Percentiles rank a stretch among this genome's conserved stretches.
Evolutionary conservation across 148 eudicot genomes (phyloP).

Genomic region (Limonium bicolor): DNA sequence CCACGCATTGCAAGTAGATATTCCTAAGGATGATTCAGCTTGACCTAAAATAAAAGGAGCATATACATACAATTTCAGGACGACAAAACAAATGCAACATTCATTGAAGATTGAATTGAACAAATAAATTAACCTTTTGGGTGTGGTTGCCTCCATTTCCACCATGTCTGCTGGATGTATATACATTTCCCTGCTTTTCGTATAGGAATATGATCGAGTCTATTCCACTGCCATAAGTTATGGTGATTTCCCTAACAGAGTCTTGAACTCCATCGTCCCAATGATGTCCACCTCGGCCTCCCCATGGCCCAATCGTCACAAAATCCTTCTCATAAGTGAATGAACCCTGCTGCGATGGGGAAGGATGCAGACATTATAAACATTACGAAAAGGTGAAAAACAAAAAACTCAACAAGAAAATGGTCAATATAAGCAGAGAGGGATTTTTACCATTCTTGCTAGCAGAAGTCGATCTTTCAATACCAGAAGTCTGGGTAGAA

Average conservation of each 20-base stretch:
- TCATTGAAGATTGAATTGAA: neutral
- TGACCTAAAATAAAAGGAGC: too few relatives aligned
- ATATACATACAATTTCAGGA: too few relatives aligned
- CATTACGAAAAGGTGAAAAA: too few relatives aligned
- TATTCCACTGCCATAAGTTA: constrained; percentile 54
- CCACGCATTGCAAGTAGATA: constrained; percentile 50
- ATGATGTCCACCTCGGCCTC: constrained; percentile 36
- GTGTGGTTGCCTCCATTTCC: constrained; percentile 50
- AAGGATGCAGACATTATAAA: too few relatives aligned
- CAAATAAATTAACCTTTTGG: constrained; percentile 38
- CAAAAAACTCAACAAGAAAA: too few relatives aligned
- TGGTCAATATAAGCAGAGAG: too few relatives aligned
- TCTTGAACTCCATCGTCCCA: constrained; percentile 69
- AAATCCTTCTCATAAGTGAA: constrained; percentile 21
- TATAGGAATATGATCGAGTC: constrained; percentile 64
- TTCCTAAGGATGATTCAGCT: constrained; percentile 56
- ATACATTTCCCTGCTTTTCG: constrained; percentile 31
- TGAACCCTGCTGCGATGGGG: too few relatives aligned
- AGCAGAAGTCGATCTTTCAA: too few relatives aligned
- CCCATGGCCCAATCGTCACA: constrained; percentile 57
- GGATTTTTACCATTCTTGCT: too few relatives aligned
- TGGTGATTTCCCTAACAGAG: constrained; percentile 33
- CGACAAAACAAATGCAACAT: neutral
- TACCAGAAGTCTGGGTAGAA: too few relatives aligned
- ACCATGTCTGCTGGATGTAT: constrained; percentile 58